Percentiles rank a stretch among this genome's conserved stretches.
Evolutionary conservation across 2,329 filamentous ascomycete genomes (phyloP).

Genomic region (Microdochium trichocladiopsis): DNA sequence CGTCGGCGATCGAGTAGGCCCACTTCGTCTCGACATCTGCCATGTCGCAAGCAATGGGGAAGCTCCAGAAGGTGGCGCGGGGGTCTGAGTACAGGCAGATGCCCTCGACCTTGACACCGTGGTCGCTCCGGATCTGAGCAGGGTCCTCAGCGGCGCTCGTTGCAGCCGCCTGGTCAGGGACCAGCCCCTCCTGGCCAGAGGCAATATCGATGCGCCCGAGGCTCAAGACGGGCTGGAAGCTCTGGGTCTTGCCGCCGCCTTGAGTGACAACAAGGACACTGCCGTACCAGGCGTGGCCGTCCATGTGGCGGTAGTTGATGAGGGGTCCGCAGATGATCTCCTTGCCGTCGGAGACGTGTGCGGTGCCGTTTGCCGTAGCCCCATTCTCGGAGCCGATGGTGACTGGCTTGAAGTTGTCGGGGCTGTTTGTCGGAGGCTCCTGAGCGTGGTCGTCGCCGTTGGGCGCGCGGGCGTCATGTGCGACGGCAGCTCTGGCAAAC

Average conservation of each 20-base stretch:
- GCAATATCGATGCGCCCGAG: slow-evolving; percentile 33
- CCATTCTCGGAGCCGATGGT: slow-evolving; percentile 33
- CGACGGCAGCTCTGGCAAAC: slow-evolving; percentile 38
- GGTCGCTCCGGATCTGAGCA: slow-evolving; percentile 34
- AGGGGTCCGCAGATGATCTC: slow-evolving; percentile 67
- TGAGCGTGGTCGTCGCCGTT: slow-evolving; percentile 24
- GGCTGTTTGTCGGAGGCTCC: slow-evolving; percentile 36
- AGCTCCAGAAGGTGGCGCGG: slow-evolving; percentile 85
- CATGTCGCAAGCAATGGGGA: slow-evolving; percentile 74
- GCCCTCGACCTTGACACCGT: slow-evolving; percentile 37
- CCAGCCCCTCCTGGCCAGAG: slow-evolving; percentile 13
- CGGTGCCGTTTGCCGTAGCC: slow-evolving; percentile 13
- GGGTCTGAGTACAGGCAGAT: slow-evolving; percentile 58
- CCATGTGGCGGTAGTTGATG: slow-evolving; percentile 72
- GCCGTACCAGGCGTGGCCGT: slow-evolving; percentile 66
- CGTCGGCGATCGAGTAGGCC: slow-evolving; percentile 66
- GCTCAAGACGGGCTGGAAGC: slow-evolving; percentile 50
- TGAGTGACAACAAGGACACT: slow-evolving; percentile 79
- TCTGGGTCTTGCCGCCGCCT: slow-evolving; percentile 56
- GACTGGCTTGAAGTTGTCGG: slow-evolving; percentile 38
- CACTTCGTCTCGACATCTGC: slow-evolving; percentile 63
- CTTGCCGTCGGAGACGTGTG: slow-evolving; percentile 32
- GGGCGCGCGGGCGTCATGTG: slow-evolving; percentile 21
- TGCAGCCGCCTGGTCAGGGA: slow-evolving; percentile 17
- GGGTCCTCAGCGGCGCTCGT: slow-evolving; percentile 21